Percentiles rank a stretch among this genome's conserved stretches.
These are phyloP conservation scores for Pythium diclinum DNA, from an alignment of 352 stramenopile species.

Conservation along the genomic window DNA sequence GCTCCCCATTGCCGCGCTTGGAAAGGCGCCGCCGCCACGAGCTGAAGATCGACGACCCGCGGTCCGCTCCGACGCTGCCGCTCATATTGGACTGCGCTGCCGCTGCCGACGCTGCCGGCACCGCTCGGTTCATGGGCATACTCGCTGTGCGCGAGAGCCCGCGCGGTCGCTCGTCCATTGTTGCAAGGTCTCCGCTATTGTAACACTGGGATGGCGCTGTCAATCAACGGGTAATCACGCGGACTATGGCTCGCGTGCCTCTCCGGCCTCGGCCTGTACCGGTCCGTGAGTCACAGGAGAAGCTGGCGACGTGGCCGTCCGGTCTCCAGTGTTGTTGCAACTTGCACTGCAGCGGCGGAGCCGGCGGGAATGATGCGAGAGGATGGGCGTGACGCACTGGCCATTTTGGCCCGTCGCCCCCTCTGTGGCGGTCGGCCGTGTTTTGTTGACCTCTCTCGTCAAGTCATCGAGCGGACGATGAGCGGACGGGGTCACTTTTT, in stretches of 20 bases:
- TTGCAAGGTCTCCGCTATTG: background rate
- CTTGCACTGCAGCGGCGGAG: too few species aligned
- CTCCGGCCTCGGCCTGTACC: background rate
- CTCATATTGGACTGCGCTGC: background rate
- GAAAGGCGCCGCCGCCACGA: slow-evolving; percentile 17
- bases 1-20: slow-evolving; percentile 2
- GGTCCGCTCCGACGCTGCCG: background rate
- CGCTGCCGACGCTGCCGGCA: background rate
- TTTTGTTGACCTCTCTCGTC: background rate
- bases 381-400: slow-evolving; percentile 4
- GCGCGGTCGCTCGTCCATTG: slow-evolving; percentile 11
- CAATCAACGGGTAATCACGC: background rate
- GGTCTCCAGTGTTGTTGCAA: too few species aligned
- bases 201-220: background rate
- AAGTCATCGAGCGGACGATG: background rate
- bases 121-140: slow-evolving; percentile 7
- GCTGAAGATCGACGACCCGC: slow-evolving; percentile 21
- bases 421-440: background rate
- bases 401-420: background rate
- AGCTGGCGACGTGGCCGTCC: background rate
- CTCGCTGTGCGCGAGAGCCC: slow-evolving; percentile 21
- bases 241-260: background rate
- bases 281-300: background rate
- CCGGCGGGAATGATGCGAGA: background rate
- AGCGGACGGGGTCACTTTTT: background rate